Evolutionary conservation across 2,329 filamentous ascomycete species (phyloP), one percentile per base, ranked within the genome.

Genomic region (Aureobasidium mangrovei): DNA sequence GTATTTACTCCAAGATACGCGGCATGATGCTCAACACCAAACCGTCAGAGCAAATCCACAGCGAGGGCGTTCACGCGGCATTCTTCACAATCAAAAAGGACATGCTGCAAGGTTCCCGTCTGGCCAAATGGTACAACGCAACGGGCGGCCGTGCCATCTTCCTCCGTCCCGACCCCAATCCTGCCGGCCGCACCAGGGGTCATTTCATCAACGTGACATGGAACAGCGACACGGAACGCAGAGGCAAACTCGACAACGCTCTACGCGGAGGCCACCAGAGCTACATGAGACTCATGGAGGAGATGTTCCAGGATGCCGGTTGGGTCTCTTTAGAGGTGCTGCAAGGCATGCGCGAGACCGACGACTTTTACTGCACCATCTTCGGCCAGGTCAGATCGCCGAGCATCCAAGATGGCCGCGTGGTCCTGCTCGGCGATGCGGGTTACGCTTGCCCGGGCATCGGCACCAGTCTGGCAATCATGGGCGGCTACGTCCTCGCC

Each of bases 401-500:
- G 8, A 61, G 32, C 6, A 64, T 70, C 48, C 59, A 58, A 44
- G 67, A 65, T 32, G 65, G 64, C 9, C 61, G 68, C 7, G 65
- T 73, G 10, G 70, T 68, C 3, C 61, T 73, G 7, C 63, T 73
- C 41, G 71, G 71, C 4, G 72, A 74, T 58, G 70, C 72, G 3
- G 71, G 66, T 1, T 68, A 71, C 56, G 65, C 65, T 3, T 29
- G 24, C n/a, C 52, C 64, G 0, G 72, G 68, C 7, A 58, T 64
- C 38, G 71, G 70, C 0, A 72, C 70, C 1, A 69, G 61, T 2
- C 59, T 60, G 2, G 64, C 65, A 10, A 57, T 73, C 2, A 59
- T 67, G 3, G 70, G 69, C 0, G 77, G 78, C 0, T 83, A 83
- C 60, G 65, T 81, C 2, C 68, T 84, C 3, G 80, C 79, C 0